Base-by-base conservation (phyloP, 2,329 filamentous ascomycete species). In the Mycogone perniciosa region DNA sequence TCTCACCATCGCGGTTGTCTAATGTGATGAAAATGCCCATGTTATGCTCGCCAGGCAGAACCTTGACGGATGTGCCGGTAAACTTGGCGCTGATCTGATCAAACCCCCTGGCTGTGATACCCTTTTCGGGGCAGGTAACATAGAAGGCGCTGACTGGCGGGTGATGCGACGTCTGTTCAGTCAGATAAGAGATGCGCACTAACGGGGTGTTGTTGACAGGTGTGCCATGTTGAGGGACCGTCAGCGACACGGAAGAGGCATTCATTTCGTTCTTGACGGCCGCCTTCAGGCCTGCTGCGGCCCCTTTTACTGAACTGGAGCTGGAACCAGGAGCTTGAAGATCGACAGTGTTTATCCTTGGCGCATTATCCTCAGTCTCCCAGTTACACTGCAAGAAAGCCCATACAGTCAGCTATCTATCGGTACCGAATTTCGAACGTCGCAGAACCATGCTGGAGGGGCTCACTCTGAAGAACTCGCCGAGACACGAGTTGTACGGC, bases 31-130 rank as follows among this genome's bases (percentile, higher is more conserved):
- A 99, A 61, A 99, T 97, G 57, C 93, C 93, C 58, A 95, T 76
- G 68, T 99, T 99, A 73, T 95, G 89, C 64, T 91, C 85, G 56
- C 93, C 93, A 0, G 93, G 89, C 26, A 86, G 84, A 35, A 99
- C 92, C 65, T 90, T 89, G 68, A 99, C 80, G 60, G 88, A 92
- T 13, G 93, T 96, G 51, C 93, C 93, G 1, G 93, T 97, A 71
- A 99, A 99, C 69, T 96, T 97, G 64, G 93, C 93, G 59, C 88
- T 92, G 62, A 99, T 85, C 73, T 99, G 93, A 64, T 99, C 93
- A 64, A 92, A 99, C 1, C 93, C 93, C 52, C 86, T 81, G 11
- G 93, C 93, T 35, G 82, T 83, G 57, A 99, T 80, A 30, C 92
- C 93, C 65, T 89, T 91, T 59, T 95, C 88, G 1, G 91, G 90